Conservation (phyloP, 1,284 basidiomycete genomes). For the Rhodotorula sp. region DNA sequence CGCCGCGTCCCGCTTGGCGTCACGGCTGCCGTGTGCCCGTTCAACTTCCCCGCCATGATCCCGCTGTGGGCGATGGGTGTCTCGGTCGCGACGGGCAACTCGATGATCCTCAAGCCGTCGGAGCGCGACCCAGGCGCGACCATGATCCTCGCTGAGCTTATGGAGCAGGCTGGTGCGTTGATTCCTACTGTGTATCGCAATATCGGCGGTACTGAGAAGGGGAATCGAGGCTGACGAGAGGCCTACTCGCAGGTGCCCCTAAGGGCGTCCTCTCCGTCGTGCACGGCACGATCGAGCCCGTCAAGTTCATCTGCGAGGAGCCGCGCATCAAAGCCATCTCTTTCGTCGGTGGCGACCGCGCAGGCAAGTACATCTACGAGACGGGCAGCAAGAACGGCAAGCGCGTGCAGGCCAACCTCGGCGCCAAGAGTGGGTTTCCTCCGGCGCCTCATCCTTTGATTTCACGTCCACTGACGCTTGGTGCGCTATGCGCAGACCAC, state of each 20-base stretch:
- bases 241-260: constrained; percentile 45
- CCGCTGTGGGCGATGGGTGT: constrained; percentile 91
- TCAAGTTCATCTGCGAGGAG: constrained; percentile 92
- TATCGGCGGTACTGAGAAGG: too few relatives aligned
- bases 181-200: too few relatives aligned
- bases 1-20: constrained; percentile 67
- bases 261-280: constrained; percentile 58
- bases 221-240: too few relatives aligned
- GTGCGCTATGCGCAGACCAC: constrained; percentile 59
- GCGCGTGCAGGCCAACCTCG: constrained; percentile 91
- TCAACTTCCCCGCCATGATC: constrained; percentile 70
- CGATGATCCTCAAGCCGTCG: constrained; percentile 90
- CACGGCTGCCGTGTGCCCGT: constrained; percentile 66
- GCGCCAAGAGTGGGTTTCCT: constrained; percentile 96
- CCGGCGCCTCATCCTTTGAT: too few relatives aligned
- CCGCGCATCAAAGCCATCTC: constrained; percentile 89
- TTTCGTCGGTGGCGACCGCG: constrained; percentile 94
- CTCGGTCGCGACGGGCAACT: constrained; percentile 87
- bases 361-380: constrained; percentile 92
- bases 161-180: constrained; percentile 69
- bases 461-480: not conserved
- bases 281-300: constrained; percentile 83
- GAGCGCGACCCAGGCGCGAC: constrained; percentile 95
- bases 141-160: constrained; percentile 96
- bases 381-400: constrained; percentile 75